A percentile compares a stretch with the other conserved stretches of the same genome.
These are phyloP conservation scores for Microsporum ferrugineum DNA, from an alignment of 2,329 filamentous ascomycete genomes.

Conservation along the genomic window DNA sequence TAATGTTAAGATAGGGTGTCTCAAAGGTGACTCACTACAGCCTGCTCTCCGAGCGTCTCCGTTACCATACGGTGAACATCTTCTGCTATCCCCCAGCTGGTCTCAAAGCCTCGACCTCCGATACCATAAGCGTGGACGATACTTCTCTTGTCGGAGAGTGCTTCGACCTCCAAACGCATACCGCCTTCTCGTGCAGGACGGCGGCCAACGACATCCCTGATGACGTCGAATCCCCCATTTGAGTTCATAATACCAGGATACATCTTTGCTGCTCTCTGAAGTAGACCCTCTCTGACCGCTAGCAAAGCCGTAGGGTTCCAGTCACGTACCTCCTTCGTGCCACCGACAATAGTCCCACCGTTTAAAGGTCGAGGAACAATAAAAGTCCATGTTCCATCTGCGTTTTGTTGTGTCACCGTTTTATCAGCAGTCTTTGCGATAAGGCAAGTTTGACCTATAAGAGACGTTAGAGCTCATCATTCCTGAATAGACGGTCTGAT, in stretches of 20 bases:
- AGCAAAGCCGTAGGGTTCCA: constrained; percentile 42
- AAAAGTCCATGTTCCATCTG: constrained; percentile 53
- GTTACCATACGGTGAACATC: constrained; percentile 37
- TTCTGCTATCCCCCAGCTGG: constrained; percentile 50
- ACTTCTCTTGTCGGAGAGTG: constrained; percentile 18
- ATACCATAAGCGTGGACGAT: constrained; percentile 49
- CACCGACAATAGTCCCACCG: constrained; percentile 55
- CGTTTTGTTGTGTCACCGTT: constrained; percentile 49
- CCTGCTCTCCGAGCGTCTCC: constrained; percentile 5
- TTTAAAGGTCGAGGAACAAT: constrained; percentile 50
- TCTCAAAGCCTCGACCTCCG: constrained; percentile 50
- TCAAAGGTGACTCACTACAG: background rate
- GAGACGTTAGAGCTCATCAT: background rate
- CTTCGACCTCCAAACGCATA: constrained; percentile 44
- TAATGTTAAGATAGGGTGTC: background rate
- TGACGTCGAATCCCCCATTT: constrained; percentile 30
- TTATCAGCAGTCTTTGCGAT: constrained; percentile 34
- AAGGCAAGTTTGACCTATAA: constrained; percentile 37
- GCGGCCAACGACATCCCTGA: constrained; percentile 38
- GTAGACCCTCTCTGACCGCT: constrained; percentile 38
- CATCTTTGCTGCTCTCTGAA: constrained; percentile 33
- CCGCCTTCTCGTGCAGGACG: constrained; percentile 37
- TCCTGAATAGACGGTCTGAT: background rate
- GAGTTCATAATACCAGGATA: constrained; percentile 31
- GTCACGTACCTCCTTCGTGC: constrained; percentile 51